Base-by-base conservation (phyloP, 768 basidiomycete species). In the Dentipellis sp. region DNA sequence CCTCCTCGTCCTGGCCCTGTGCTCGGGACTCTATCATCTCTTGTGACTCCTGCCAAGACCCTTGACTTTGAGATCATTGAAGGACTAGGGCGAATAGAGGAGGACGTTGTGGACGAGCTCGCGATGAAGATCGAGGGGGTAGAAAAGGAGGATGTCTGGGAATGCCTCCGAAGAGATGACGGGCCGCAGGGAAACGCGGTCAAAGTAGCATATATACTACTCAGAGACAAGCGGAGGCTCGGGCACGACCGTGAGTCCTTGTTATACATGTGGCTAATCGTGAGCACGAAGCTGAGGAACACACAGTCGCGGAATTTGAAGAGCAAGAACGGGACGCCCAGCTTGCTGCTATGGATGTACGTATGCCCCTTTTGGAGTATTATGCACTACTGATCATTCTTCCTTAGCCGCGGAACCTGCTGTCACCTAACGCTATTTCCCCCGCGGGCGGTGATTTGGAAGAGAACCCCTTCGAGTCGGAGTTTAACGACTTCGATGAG, bases 151-250 rank as follows among this genome's bases (percentile, higher is more conserved):
- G 91, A 94, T 59, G 81, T 98, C 3, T 92, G 90, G 91, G 84
- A 87, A 49, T 86, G 86, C 65, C 70, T 97, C 59, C 79, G 87
- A 58, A 73, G 83, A 62, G 86, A 94, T 53, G 92, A 94, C 60
- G 93, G 90, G 0, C 77, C 82, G 42, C 84, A 86, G 58, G 91
- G 94, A 39, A 97, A 97, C 67, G 86, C 91, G 54, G 87, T 98
- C 67, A 94, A 97, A 71, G 94, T 99, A 7, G 94, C 95, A 0
- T 99, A 98, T 70, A 84, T 94, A 81, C 76, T 99, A 4, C 75
- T 97, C 47, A 77, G 92, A 56, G 95, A 99, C 66, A 94, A 94
- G 73, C 77, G 84, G 62, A 74, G 93, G 39, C 77, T 88, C 53
- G 84, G 92, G 6, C 81, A 87, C 68, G 91, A 93, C 67, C 72